Evolutionary conservation across 1,139 yeast genomes (phyloP).

Genomic region (Maudiozyma humilis): DNA sequence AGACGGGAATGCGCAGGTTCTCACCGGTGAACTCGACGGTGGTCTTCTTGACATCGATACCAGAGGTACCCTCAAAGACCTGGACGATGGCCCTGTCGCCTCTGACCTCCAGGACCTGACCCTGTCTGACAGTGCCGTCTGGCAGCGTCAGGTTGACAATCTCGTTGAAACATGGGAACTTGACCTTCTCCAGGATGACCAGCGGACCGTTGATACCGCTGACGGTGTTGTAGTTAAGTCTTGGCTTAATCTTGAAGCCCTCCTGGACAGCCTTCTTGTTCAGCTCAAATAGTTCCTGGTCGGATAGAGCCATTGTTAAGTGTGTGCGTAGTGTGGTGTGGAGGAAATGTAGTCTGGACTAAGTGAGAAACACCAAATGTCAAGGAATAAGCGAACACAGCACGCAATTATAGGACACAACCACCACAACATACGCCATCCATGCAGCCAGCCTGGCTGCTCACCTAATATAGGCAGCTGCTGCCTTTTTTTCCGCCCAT

Average conservation of each 20-base stretch:
- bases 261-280: conserved; percentile 88
- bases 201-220: conserved; percentile 98
- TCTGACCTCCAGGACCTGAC: conserved; percentile 95
- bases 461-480: neutral
- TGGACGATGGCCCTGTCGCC: conserved; percentile 97
- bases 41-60: conserved; percentile 95
- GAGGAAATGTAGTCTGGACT: neutral
- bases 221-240: conserved; percentile 88
- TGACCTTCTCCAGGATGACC: conserved; percentile 91
- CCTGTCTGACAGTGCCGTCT: conserved; percentile 89
- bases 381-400: neutral
- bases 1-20: conserved; percentile 84
- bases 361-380: no score
- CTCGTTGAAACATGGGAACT: conserved; percentile 92
- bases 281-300: conserved; percentile 47
- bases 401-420: neutral
- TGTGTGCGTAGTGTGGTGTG: neutral
- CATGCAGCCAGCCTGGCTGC: conserved; percentile 1
- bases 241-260: conserved; percentile 84
- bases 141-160: conserved; percentile 94
- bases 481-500: neutral
- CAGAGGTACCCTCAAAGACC: conserved; percentile 97
- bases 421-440: neutral
- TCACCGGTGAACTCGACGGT: conserved; percentile 95
- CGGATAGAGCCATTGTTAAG: conserved; percentile 27